phyloP scores from a whole-genome alignment of 768 basidiomycete genomes.

The Termitomyces sp. region DNA sequence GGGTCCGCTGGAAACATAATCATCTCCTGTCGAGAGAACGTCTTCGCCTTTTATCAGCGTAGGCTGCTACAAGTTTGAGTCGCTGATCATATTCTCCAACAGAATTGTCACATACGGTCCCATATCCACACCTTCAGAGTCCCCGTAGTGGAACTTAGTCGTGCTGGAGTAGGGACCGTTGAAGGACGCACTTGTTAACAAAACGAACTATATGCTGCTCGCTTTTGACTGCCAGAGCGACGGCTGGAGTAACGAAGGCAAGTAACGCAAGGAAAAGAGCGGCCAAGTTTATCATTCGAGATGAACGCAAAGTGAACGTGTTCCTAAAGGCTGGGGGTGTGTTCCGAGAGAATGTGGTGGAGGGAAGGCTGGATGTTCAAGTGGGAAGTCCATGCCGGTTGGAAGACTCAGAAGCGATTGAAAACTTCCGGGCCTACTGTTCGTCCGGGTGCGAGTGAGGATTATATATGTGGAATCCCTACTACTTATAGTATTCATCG shows the following conservation, averaged over 20 bases:
- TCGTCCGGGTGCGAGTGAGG: neutral
- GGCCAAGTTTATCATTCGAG: constrained; percentile 5
- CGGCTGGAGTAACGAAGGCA: constrained; percentile 13
- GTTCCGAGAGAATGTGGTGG: neutral
- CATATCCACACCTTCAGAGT: constrained; percentile 23
- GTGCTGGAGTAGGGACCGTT: neutral
- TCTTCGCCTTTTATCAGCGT: constrained; percentile 24
- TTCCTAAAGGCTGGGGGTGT: too few relatives aligned
- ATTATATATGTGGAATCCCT: neutral
- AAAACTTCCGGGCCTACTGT: neutral
- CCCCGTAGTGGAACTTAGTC: too few relatives aligned
- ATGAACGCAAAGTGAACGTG: neutral
- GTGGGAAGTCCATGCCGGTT: neutral
- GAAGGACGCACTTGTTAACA: constrained; percentile 21
- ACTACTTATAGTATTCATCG: neutral
- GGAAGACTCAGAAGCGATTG: neutral
- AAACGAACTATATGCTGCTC: constrained; percentile 33
- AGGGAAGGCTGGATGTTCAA: neutral
- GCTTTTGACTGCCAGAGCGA: constrained; percentile 17
- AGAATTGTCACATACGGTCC: constrained; percentile 22
- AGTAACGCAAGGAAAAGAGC: constrained; percentile 15
- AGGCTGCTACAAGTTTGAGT: constrained; percentile 14
- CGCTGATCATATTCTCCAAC: neutral
- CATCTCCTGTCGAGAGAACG: constrained; percentile 25
- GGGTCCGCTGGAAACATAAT: constrained; percentile 22